A percentile compares a stretch with the other conserved stretches of the same genome.
phyloP scores from a whole-genome alignment of 2,329 filamentous ascomycete genomes.

The Fusarium multiceps region DNA sequence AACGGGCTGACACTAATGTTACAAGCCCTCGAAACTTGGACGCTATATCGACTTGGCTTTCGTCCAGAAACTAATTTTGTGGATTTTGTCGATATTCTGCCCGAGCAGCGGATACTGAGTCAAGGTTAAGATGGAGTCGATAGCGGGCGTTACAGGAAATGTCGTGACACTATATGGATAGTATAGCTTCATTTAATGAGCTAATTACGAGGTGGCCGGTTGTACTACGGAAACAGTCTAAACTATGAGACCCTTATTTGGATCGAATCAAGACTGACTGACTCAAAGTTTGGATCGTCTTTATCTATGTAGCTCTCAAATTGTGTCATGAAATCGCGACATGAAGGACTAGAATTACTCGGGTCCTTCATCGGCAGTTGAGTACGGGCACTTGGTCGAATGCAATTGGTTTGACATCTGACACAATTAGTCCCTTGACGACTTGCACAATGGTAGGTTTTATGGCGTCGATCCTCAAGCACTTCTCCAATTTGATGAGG shows the following conservation, averaged over 20 bases:
- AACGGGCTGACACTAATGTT: background rate
- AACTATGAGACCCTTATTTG: background rate
- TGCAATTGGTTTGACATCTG: conserved; percentile 17
- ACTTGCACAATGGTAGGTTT: conserved; percentile 24
- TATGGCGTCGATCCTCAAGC: conserved; percentile 20
- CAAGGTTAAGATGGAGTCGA: background rate
- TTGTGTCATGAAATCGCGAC: background rate
- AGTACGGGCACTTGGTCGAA: background rate
- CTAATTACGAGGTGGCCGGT: background rate
- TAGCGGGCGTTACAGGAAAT: background rate
- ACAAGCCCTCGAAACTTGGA: background rate
- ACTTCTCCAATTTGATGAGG: background rate
- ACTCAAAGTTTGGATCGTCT: background rate
- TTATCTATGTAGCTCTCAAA: background rate
- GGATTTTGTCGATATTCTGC: background rate
- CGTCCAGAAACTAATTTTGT: background rate
- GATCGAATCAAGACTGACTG: background rate
- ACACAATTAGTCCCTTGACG: conserved; percentile 15
- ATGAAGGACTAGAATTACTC: conserved; percentile 10
- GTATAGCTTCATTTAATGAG: background rate
- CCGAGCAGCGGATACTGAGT: background rate
- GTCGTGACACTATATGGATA: background rate
- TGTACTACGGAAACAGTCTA: background rate
- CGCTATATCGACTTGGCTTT: background rate
- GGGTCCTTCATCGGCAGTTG: background rate